Conservation (phyloP, 73 alveolate genomes). For the Uronychia setigera region DNA sequence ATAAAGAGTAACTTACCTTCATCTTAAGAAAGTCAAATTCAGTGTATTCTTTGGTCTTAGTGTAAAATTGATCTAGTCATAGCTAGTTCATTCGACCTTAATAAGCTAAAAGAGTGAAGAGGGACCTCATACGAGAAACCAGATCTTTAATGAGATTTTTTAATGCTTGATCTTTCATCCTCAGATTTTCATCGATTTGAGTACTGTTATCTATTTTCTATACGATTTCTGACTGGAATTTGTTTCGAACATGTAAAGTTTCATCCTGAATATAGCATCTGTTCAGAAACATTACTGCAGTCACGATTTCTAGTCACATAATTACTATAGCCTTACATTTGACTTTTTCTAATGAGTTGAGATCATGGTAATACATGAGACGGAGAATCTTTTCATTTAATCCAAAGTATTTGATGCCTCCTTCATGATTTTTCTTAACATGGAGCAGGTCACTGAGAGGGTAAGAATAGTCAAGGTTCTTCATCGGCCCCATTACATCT, state of each 20-base stretch:
- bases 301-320: background rate
- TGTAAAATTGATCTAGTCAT: too few relatives aligned
- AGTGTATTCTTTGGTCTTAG: too few relatives aligned
- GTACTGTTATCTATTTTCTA: background rate
- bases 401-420: background rate
- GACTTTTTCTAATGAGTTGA: background rate
- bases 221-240: background rate
- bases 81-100: too few relatives aligned
- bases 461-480: background rate
- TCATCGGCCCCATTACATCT: background rate
- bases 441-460: background rate
- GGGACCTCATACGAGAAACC: too few relatives aligned
- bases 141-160: too few relatives aligned
- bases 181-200: background rate
- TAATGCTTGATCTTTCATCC: background rate
- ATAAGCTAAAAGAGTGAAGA: too few relatives aligned
- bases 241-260: background rate
- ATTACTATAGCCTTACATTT: background rate
- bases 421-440: background rate
- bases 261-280: background rate
- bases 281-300: background rate
- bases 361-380: background rate
- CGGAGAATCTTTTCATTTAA: background rate
- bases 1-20: too few relatives aligned
- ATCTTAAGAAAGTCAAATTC: too few relatives aligned